Evolutionary conservation across 192 early-diverging fungal species (phyloP), one percentile per base, ranked within the genome.

Genomic region (Mortierella alpina): DNA sequence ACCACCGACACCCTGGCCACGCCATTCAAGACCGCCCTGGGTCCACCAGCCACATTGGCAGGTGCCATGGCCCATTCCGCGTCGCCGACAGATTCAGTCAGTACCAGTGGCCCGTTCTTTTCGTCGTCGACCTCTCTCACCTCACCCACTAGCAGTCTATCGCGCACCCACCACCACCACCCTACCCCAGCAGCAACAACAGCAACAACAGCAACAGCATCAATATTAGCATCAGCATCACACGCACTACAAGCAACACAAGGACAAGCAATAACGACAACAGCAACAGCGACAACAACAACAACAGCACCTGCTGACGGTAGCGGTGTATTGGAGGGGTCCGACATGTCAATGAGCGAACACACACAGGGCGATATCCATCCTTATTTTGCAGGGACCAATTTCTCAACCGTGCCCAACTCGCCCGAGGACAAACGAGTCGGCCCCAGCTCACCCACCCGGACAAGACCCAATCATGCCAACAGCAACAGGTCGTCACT

Each of bases 21-120:
- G 2, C 75, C 75, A 22, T 77, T 70, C 55, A 70, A 70, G 14
- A 77, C 68, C 9, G 54, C 66, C 31, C 56, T 66, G 17, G 31
- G 48, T 40, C 15, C 62, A 50, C 71, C 55, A 42, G 22, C 53
- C n/a, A 39, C 60, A 46, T 10, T 44, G 12, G 51, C 45, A 48
- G 45, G 22, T 39, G 39, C 12, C 9, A 31, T 20, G 9, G 22
- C 44, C 41, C 45, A 23, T 1, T 17, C 53, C 4, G 41, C 10
- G 41, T 45, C 52, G 12, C n/a, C 18, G 14, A 39, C 64, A 1
- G 51, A 15, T 23, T 23, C 54, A 15, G 31, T 23, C 7, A 11
- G n/a, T n/a, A 23, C 54, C 18, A 23, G 20, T 6, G 54, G 31
- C 10, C 18, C 6, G 31, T 31, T 3, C 31, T 31, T 31, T 31